These are phyloP conservation scores for Gnomoniopsis smithogilvyi DNA, from an alignment of 2,329 filamentous ascomycete genomes.

Conservation along the genomic window DNA sequence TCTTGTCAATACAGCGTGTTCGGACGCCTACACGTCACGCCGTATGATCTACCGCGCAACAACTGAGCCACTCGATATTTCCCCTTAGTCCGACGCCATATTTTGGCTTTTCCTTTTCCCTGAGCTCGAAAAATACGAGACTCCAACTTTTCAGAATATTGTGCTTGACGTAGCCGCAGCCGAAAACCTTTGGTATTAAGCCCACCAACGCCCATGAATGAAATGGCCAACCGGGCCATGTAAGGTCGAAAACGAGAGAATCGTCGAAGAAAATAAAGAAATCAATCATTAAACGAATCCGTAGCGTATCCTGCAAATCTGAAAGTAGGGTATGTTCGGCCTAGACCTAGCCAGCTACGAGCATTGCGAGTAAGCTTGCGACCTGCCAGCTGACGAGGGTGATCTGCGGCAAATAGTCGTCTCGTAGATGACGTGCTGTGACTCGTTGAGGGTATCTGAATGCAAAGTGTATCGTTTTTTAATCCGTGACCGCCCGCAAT, in stretches of 20 bases:
- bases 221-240: conserved; percentile 13
- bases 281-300: conserved; percentile 15
- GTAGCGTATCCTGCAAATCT: conserved; percentile 4
- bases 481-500: conserved; percentile 18
- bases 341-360: not conserved
- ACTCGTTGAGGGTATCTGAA: conserved; percentile 18
- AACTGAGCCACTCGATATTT: too few species aligned
- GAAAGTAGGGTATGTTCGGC: not conserved
- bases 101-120: not conserved
- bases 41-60: too few species aligned
- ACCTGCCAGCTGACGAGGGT: not conserved
- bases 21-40: too few species aligned
- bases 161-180: conserved; percentile 12
- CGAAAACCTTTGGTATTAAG: conserved; percentile 17
- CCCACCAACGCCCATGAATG: conserved; percentile 17
- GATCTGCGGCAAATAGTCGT: not conserved
- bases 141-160: conserved; percentile 6
- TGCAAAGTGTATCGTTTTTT: conserved; percentile 18
- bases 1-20: too few species aligned
- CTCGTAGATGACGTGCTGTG: conserved; percentile 6
- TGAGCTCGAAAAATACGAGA: not conserved
- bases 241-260: conserved; percentile 23
- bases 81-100: too few species aligned
- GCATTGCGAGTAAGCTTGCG: not conserved
- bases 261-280: conserved; percentile 21